Conservation (phyloP, 2,329 filamentous ascomycete species). For the Botryosphaeria dothidea region DNA sequence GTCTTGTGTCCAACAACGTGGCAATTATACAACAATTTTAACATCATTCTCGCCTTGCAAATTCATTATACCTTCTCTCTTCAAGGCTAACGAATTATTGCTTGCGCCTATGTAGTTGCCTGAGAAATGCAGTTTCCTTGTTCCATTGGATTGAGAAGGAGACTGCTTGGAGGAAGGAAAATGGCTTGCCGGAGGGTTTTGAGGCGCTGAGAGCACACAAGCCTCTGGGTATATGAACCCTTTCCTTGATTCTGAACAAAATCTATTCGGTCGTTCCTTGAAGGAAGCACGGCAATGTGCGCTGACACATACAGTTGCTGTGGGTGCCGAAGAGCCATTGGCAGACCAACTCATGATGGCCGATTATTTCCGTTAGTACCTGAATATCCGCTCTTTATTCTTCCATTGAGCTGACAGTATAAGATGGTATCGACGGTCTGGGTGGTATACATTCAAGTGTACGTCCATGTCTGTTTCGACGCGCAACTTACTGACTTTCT, state of each 20-base stretch:
- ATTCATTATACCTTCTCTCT: too few relatives aligned
- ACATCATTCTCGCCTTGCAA: too few relatives aligned
- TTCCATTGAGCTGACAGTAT: conserved; percentile 2
- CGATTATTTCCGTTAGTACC: conserved; percentile 74
- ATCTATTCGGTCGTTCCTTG: too few relatives aligned
- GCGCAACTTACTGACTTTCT: neutral
- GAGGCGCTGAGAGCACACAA: conserved; percentile 70
- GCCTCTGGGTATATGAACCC: conserved; percentile 56
- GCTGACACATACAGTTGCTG: conserved; percentile 58
- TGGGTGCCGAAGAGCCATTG: conserved; percentile 83
- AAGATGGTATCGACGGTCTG: conserved; percentile 51
- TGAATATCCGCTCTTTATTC: neutral
- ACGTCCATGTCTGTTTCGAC: conserved; percentile 16
- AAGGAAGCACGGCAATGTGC: neutral
- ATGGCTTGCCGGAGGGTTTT: conserved; percentile 70
- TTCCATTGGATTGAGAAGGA: conserved; percentile 94
- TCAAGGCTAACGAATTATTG: neutral
- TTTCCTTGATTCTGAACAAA: too few relatives aligned
- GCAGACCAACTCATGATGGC: conserved; percentile 73
- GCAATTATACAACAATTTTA: too few relatives aligned
- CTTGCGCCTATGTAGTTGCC: conserved; percentile 58
- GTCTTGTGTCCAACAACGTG: neutral
- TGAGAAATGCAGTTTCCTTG: conserved; percentile 84
- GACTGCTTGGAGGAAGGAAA: conserved; percentile 74
- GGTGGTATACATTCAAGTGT: conserved; percentile 51